Evolutionary conservation across 2,329 filamentous ascomycete species (phyloP).

Genomic region (Diaporthe destruens): DNA sequence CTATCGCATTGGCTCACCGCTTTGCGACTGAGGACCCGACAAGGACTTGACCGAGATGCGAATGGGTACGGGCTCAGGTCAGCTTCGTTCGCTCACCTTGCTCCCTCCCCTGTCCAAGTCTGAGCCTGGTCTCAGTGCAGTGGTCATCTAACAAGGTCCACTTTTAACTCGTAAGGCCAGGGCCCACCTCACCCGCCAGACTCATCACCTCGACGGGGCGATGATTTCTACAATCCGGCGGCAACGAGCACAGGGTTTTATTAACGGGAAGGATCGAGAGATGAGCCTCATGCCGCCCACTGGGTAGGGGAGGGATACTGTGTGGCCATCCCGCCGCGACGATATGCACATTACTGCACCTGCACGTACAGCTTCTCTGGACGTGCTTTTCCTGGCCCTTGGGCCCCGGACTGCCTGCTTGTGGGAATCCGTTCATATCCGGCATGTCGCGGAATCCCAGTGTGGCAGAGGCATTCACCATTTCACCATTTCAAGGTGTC

Average conservation of each 20-base stretch:
- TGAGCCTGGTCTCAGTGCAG: constrained; percentile 32
- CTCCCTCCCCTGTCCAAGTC: constrained; percentile 36
- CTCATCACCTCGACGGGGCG: constrained; percentile 30
- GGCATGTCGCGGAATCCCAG: constrained; percentile 24
- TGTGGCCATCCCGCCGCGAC: not conserved
- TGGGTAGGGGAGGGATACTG: constrained; percentile 17
- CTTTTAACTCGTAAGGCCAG: constrained; percentile 35
- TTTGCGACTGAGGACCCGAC: constrained; percentile 33
- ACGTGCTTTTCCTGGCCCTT: not conserved
- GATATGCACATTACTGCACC: constrained; percentile 4
- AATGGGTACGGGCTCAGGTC: constrained; percentile 34
- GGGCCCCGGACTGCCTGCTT: constrained; percentile 11
- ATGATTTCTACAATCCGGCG: constrained; percentile 9
- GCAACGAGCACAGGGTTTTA: constrained; percentile 19
- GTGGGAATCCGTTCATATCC: constrained; percentile 15
- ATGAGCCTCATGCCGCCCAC: constrained; percentile 28
- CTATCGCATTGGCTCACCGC: constrained; percentile 37
- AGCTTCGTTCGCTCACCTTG: constrained; percentile 42
- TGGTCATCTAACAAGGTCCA: constrained; percentile 32
- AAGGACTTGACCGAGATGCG: constrained; percentile 40
- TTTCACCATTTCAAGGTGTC: constrained; percentile 30
- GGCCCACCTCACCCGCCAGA: constrained; percentile 38
- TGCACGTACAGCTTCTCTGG: not conserved
- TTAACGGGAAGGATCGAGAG: constrained; percentile 26
- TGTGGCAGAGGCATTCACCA: constrained; percentile 20